Base-by-base conservation (phyloP, 306 rosid species). In the Dryas octopetala region DNA sequence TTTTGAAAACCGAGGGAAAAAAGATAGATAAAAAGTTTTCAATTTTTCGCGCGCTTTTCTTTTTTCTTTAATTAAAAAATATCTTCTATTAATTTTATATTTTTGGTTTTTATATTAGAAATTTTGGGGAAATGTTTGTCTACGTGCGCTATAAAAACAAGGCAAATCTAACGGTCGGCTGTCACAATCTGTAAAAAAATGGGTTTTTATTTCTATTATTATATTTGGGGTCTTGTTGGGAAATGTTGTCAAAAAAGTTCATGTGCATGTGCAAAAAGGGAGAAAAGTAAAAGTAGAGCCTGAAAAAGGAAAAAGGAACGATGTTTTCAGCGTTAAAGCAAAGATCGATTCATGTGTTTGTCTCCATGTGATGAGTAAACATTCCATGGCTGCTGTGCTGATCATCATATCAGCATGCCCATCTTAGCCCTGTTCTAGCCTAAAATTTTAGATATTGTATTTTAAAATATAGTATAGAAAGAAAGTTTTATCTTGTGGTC, bases 1-100 rank as follows among this genome's bases (percentile, higher is more conserved):
- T 91, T 91, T 79, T 95, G 51, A 80, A 66, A 50, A 28, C 45
- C 23, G 66, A 59, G 79, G 82, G 74, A 62, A 80, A 45, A 46
- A 32, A 43, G 13, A 32, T 32, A 45, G 12, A n/a, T 7, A 76
- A 6, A 11, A n/a, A 63, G 64, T 9, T 62, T 77, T 70, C 38
- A 52, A 77, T 15, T 65, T 68, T 84, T 66, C 70, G 81, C 78
- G 83, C 86, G 75, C 79, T 53, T 62, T 63, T 78, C 51, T 57
- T 74, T 61, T 45, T 41, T 11, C 61, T 57, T 11, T 62, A n/a
- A 41, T 55, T 71, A 26, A n/a, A 41, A 41, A 65, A 55, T 78
- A 61, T 68, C 9, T 45, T 47, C 14, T 49, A 32, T 71, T 51
- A 40, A 41, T 68, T 50, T 45, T 38, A 4, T 16, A 16, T 48